Percentiles rank a stretch among this genome's conserved stretches.
Conservation (phyloP, 345 rosid species). For the Geranium brycei region DNA sequence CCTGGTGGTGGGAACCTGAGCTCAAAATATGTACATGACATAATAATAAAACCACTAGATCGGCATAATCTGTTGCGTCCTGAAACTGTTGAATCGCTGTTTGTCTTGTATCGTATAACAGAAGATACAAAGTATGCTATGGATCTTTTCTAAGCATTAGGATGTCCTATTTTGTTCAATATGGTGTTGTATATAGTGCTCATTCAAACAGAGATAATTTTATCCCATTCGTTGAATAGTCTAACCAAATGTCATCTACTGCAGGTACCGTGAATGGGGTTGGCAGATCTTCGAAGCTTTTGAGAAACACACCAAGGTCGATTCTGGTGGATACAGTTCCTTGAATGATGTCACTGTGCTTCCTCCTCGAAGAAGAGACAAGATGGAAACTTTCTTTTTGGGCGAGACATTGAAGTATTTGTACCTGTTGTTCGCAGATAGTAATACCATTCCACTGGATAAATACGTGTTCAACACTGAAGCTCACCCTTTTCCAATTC, state of each 20-base stretch:
- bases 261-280: conserved; percentile 87
- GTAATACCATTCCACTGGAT: conserved; percentile 59
- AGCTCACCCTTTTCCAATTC: conserved; percentile 84
- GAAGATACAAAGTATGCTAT: conserved; percentile 59
- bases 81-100: conserved; percentile 92
- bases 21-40: conserved; percentile 61
- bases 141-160: conserved; percentile 7
- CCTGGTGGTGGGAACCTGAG: conserved; percentile 87
- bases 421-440: conserved; percentile 83
- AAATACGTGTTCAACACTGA: conserved; percentile 81
- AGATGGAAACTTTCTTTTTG: conserved; percentile 88
- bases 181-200: background rate
- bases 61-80: conserved; percentile 92
- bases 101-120: conserved; percentile 74
- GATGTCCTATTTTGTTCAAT: background rate
- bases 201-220: background rate
- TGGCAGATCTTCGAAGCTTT: conserved; percentile 95
- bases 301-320: conserved; percentile 71
- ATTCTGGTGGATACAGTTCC: conserved; percentile 76
- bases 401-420: conserved; percentile 85
- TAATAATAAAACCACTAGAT: conserved; percentile 74
- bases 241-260: conserved; percentile 9
- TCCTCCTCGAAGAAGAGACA: conserved; percentile 80
- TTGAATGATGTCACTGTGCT: conserved; percentile 64
- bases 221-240: background rate